Percentiles rank a stretch among this genome's conserved stretches.
phyloP scores from a whole-genome alignment of 1,139 yeast species.

The Candida tetrigidarum region DNA sequence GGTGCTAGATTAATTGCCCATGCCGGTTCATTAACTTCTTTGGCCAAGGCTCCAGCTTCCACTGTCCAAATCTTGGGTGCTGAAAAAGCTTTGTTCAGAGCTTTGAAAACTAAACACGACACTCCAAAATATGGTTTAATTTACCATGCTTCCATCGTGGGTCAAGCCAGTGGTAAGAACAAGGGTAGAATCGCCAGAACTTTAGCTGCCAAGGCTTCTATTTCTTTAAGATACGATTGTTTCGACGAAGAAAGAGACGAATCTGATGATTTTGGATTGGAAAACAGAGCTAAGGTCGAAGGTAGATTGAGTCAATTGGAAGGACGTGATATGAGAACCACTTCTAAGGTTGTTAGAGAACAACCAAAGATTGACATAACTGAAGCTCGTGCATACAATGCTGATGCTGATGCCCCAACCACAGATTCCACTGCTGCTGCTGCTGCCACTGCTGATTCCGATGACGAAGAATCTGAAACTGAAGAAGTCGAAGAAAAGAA shows the following conservation, averaged over 20 bases:
- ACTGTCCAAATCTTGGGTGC: constrained; percentile 99
- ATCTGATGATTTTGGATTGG: constrained; percentile 90
- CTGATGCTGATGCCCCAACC: constrained; percentile 81
- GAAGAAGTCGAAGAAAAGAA: constrained; percentile 39
- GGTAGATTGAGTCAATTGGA: constrained; percentile 92
- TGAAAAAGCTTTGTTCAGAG: constrained; percentile 98
- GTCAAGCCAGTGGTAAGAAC: constrained; percentile 96
- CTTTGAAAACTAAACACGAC: constrained; percentile 96
- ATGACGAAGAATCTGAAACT: constrained; percentile 51
- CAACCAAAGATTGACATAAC: constrained; percentile 83
- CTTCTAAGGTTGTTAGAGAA: constrained; percentile 74
- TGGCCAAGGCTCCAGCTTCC: constrained; percentile 98
- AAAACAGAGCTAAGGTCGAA: constrained; percentile 93
- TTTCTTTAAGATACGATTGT: constrained; percentile 95
- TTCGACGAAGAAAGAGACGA: constrained; percentile 97
- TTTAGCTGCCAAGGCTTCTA: constrained; percentile 98
- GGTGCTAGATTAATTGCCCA: constrained; percentile 99
- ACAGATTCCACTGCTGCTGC: constrained; percentile 22
- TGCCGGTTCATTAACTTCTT: constrained; percentile 95
- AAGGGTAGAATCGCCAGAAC: constrained; percentile 99
- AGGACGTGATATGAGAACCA: constrained; percentile 90
- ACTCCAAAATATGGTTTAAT: constrained; percentile 98
- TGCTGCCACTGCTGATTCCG: constrained; percentile 50
- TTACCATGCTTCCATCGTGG: constrained; percentile 96
- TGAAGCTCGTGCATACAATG: constrained; percentile 88